Evolutionary conservation across 306 rosid genomes (phyloP).

Genomic region (Clitoria ternatea): DNA sequence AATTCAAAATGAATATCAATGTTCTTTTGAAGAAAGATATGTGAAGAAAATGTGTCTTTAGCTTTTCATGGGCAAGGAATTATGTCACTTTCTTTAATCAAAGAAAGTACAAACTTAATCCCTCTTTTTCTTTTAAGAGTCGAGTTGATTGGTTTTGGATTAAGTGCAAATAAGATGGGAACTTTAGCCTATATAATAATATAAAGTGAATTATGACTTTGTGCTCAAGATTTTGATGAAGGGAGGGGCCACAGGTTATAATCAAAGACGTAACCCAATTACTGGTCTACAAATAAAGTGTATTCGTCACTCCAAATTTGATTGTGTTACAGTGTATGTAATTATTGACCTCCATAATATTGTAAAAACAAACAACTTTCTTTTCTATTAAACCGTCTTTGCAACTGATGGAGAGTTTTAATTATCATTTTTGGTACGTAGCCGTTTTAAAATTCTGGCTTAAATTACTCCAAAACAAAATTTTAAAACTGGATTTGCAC

Average conservation of each 20-base stretch:
- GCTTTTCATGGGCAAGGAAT: slow-evolving; percentile 4
- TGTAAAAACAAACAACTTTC: background rate
- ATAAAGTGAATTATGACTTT: slow-evolving; percentile 35
- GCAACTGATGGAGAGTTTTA: too few relatives aligned
- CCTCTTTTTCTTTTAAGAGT: slow-evolving; percentile 25
- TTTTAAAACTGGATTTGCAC: too few relatives aligned
- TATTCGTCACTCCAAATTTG: slow-evolving; percentile 33
- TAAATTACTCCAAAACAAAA: too few relatives aligned
- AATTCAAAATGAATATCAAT: background rate
- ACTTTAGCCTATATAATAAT: slow-evolving; percentile 29
- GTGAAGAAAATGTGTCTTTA: background rate
- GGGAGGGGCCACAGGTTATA: slow-evolving; percentile 38
- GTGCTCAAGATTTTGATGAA: slow-evolving; percentile 18
- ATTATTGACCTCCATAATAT: background rate
- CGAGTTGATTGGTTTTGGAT: slow-evolving; percentile 48
- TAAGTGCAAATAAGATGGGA: slow-evolving; percentile 29
- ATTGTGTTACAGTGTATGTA: slow-evolving; percentile 1
- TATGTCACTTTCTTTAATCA: slow-evolving; percentile 30
- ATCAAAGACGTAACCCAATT: slow-evolving; percentile 54
- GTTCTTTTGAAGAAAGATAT: background rate
- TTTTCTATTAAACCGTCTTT: too few relatives aligned
- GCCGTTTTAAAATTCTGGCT: too few relatives aligned
- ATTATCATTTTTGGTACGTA: too few relatives aligned
- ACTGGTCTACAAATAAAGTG: slow-evolving; percentile 22
- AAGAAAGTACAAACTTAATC: slow-evolving; percentile 35